Evolutionary conservation across 1,284 basidiomycete genomes (phyloP).

Genomic region (Xerocomus nothofagi): DNA sequence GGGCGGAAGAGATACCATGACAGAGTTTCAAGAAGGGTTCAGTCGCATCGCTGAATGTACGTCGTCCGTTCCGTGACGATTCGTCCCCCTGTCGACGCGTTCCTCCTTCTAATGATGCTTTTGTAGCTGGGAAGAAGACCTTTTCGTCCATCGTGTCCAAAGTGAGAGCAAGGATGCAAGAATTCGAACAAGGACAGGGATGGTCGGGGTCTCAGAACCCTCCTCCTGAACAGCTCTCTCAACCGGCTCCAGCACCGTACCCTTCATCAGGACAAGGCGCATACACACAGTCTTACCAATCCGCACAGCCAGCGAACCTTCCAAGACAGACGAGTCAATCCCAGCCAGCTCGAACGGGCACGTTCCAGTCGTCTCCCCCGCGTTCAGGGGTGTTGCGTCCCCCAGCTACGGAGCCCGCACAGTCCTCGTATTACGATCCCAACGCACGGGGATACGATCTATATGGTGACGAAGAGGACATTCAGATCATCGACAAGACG

Average conservation of each 20-base stretch:
- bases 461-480: constrained; percentile 22
- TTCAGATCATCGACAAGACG: constrained; percentile 13
- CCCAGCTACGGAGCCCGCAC: background rate
- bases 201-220: constrained; percentile 24
- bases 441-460: constrained; percentile 34
- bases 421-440: constrained; percentile 41
- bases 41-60: constrained; percentile 73
- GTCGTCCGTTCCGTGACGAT: constrained; percentile 32
- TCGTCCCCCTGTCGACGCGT: constrained; percentile 1
- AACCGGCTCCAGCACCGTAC: background rate
- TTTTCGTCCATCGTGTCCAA: constrained; percentile 68
- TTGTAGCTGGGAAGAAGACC: constrained; percentile 71
- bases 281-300: constrained; percentile 8
- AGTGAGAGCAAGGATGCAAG: constrained; percentile 78
- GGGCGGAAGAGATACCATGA: constrained; percentile 48
- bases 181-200: constrained; percentile 55
- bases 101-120: background rate
- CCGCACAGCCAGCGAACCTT: background rate
- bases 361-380: constrained; percentile 15
- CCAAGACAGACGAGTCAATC: constrained; percentile 8
- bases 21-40: constrained; percentile 71
- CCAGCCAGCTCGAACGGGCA: background rate
- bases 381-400: constrained; percentile 16
- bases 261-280: constrained; percentile 1
- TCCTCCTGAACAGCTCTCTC: constrained; percentile 3